These are phyloP conservation scores for Gossypium australe DNA, from an alignment of 345 rosid species.

Conservation along the genomic window DNA sequence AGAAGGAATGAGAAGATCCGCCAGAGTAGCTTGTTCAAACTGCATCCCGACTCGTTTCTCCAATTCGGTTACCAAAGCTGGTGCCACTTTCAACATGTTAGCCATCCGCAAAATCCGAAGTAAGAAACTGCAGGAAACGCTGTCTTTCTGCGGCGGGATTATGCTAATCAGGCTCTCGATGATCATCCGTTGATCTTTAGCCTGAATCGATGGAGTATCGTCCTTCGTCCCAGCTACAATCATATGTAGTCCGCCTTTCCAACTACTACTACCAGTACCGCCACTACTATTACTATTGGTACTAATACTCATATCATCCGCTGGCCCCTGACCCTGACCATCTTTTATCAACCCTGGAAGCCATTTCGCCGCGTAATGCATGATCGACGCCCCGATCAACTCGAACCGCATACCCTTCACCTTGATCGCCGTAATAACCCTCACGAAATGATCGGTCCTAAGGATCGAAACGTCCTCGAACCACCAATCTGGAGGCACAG, in stretches of 20 bases:
- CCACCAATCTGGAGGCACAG: constrained; percentile 99
- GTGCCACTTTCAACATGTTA: constrained; percentile 79
- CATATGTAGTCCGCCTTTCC: constrained; percentile 96
- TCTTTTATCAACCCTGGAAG: constrained; percentile 70
- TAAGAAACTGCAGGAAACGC: constrained; percentile 87
- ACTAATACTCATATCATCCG: constrained; percentile 59
- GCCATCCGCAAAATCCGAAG: constrained; percentile 78
- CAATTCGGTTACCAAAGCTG: constrained; percentile 82
- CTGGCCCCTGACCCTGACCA: constrained; percentile 28
- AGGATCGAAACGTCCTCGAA: constrained; percentile 92
- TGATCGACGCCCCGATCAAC: constrained; percentile 73
- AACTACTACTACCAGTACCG: constrained; percentile 45
- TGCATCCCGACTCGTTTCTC: constrained; percentile 98
- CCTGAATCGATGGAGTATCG: constrained; percentile 40
- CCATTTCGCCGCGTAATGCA: constrained; percentile 89
- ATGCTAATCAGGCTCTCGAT: constrained; percentile 85
- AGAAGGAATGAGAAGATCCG: constrained; percentile 79
- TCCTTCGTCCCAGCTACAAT: constrained; percentile 59
- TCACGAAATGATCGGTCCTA: constrained; percentile 86
- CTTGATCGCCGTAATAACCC: constrained; percentile 94
- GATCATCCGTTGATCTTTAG: constrained; percentile 90
- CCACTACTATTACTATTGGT: constrained; percentile 48
- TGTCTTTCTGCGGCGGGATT: constrained; percentile 88
- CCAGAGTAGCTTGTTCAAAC: constrained; percentile 83
- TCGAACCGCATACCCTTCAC: constrained; percentile 97